Evolutionary conservation across 2,329 filamentous ascomycete species (phyloP).

Genomic region (Monilinia aucupariae): DNA sequence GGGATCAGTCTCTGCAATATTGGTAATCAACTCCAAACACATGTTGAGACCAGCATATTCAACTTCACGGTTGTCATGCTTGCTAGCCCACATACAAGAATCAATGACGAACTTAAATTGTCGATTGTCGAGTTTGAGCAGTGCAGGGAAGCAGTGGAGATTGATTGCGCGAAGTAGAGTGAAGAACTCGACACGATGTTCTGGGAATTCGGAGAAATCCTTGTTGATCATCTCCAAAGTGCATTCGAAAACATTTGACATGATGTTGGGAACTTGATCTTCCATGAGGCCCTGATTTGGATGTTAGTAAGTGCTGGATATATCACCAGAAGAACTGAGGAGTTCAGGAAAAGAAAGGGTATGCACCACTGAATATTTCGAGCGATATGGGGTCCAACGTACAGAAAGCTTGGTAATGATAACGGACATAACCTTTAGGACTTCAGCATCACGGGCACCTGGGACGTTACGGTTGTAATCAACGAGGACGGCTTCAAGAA

Average conservation of each 20-base stretch:
- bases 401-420: slow-evolving; percentile 96
- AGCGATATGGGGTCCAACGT: slow-evolving; percentile 52
- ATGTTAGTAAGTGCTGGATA: slow-evolving; percentile 32
- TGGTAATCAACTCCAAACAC: slow-evolving; percentile 95
- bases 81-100: slow-evolving; percentile 99
- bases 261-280: slow-evolving; percentile 92
- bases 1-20: slow-evolving; percentile 87
- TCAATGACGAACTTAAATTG: slow-evolving; percentile 99
- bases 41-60: slow-evolving; percentile 95
- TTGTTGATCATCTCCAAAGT: slow-evolving; percentile 99
- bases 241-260: slow-evolving; percentile 98
- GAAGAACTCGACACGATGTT: slow-evolving; percentile 99
- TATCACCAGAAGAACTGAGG: slow-evolving; percentile 18
- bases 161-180: slow-evolving; percentile 95
- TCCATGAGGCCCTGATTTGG: slow-evolving; percentile 77
- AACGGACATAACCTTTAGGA: slow-evolving; percentile 94
- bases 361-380: slow-evolving; percentile 44
- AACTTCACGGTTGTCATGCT: slow-evolving; percentile 97
- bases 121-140: slow-evolving; percentile 87
- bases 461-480: slow-evolving; percentile 98
- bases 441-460: slow-evolving; percentile 91
- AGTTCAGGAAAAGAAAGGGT: slow-evolving; percentile 24
- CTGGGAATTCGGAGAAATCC: slow-evolving; percentile 97
- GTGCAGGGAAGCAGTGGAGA: slow-evolving; percentile 88
- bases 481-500: slow-evolving; percentile 86